Conservation (phyloP, 2,329 filamentous ascomycete species). For the Lachnellula suecica region DNA sequence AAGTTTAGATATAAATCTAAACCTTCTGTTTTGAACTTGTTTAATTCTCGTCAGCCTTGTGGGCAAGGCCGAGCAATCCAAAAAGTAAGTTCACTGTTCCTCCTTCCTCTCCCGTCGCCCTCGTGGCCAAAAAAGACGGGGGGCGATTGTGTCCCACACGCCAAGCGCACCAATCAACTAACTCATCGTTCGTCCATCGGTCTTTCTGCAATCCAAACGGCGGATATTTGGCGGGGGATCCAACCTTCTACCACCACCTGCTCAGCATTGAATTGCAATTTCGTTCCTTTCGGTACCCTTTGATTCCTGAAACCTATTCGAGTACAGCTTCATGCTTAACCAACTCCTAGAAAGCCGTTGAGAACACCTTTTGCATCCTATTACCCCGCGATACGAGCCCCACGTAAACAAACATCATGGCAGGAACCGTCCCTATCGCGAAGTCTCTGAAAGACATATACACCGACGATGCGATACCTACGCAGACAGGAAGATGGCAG, state of each 20-base stretch:
- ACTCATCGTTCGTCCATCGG: neutral
- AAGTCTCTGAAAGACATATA: conserved; percentile 80
- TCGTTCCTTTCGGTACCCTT: too few relatives aligned
- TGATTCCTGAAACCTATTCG: too few relatives aligned
- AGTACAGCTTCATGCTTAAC: too few relatives aligned
- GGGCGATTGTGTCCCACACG: too few relatives aligned
- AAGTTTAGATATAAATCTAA: too few relatives aligned
- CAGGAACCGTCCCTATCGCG: conserved; percentile 68
- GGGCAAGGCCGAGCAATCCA: neutral
- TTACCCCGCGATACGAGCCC: conserved; percentile 14
- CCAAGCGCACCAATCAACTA: conserved; percentile 14
- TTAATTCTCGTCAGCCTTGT: conserved; percentile 12
- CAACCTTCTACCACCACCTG: too few relatives aligned
- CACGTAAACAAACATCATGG: conserved; percentile 40
- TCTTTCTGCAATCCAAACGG: neutral
- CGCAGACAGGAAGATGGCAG: conserved; percentile 75
- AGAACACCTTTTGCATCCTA: neutral
- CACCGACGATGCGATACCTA: conserved; percentile 65
- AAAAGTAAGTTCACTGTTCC: neutral
- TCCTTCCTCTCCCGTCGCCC: neutral
- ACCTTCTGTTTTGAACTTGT: neutral
- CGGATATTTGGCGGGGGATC: neutral
- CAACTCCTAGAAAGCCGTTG: too few relatives aligned
- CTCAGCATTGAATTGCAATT: too few relatives aligned
- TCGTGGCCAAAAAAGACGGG: neutral